A percentile compares a stretch with the other conserved stretches of the same genome.
Evolutionary conservation across 495 filamentous ascomycete species (phyloP).

Genomic region (Podospora sp.): DNA sequence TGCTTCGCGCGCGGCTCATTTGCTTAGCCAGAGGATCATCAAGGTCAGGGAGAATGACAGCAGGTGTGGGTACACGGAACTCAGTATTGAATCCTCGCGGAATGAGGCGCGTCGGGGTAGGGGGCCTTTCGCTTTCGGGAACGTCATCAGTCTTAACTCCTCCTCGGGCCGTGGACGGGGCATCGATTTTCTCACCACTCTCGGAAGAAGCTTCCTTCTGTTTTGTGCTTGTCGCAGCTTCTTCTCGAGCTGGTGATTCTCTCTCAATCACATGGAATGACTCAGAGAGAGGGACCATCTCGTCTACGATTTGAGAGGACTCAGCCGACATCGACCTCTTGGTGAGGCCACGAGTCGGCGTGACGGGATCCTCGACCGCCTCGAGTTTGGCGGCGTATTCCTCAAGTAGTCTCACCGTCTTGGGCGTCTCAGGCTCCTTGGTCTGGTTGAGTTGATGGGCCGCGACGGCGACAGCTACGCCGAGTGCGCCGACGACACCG

Average conservation of each 20-base stretch:
- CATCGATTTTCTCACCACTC: constrained; percentile 40
- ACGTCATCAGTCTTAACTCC: constrained; percentile 45
- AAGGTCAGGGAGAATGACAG: constrained; percentile 47
- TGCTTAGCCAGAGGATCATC: constrained; percentile 44
- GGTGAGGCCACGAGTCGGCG: not conserved
- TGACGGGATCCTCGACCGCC: not conserved
- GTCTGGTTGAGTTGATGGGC: constrained; percentile 22
- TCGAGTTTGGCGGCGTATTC: constrained; percentile 27
- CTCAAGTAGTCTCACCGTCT: constrained; percentile 27
- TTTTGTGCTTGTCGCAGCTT: constrained; percentile 29
- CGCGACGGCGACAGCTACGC: constrained; percentile 27
- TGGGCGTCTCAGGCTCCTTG: constrained; percentile 20
- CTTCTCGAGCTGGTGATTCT: constrained; percentile 34
- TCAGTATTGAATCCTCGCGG: constrained; percentile 32
- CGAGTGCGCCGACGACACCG: constrained; percentile 28
- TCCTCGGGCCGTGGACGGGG: constrained; percentile 31
- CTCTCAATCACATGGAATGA: constrained; percentile 42
- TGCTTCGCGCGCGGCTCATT: constrained; percentile 41
- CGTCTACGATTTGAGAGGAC: constrained; percentile 36
- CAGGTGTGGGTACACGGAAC: constrained; percentile 47
- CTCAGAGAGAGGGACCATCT: constrained; percentile 39
- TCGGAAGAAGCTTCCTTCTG: constrained; percentile 34
- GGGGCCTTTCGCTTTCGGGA: constrained; percentile 29
- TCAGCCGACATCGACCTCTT: constrained; percentile 5
- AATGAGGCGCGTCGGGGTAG: constrained; percentile 24